Base-by-base conservation (phyloP, 2,329 filamentous ascomycete species). In the Trichoderma hamatum region DNA sequence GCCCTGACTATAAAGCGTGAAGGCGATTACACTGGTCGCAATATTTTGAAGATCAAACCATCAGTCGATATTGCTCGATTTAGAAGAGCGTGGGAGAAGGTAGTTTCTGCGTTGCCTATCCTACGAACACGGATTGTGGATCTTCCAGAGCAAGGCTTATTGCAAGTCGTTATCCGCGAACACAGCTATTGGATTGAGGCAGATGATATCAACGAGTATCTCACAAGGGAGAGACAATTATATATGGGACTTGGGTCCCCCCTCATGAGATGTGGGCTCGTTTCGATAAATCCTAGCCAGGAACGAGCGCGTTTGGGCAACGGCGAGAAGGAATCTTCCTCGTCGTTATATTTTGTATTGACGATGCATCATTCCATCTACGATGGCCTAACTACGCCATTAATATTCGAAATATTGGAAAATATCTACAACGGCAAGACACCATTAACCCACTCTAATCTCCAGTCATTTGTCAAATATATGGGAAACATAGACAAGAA, bases 291-390 rank as follows among this genome's bases (percentile, higher is more conserved):
- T n/a, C 24, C 4, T 61, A 36, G 34, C 34, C 1, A 36, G 13
- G 13, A 36, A 2, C 10, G 34, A 36, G n/a, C 43, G n/a, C 5
- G 43, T n/a, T 46, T 5, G 3, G n/a, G 43, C 3, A 19, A 21
- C 43, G 19, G 51, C 52, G 28, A n/a, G 19, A 39, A 21, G 16
- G 26, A 14, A 39, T 55, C 5, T 11, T 63, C 21, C 6, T 43
- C 13, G 30, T 34, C 14, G 9, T 5, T 28, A 6, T 61, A 64
- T 14, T 69, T 69, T 51, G 60, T 59, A 30, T 65, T 69, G n/a
- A 69, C 67, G 4, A 51, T 65, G n/a, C 67, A 69, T 32, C 67
- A 69, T 61, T 49, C 59, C 30, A 46, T 46, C 21, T 69, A 69
- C 39, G 67, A 69, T 34, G 67, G 67, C 28, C 34, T 21, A 21